Evolutionary conservation across 2,329 filamentous ascomycete genomes (phyloP).

Genomic region (Endoconidiophora laricicola): DNA sequence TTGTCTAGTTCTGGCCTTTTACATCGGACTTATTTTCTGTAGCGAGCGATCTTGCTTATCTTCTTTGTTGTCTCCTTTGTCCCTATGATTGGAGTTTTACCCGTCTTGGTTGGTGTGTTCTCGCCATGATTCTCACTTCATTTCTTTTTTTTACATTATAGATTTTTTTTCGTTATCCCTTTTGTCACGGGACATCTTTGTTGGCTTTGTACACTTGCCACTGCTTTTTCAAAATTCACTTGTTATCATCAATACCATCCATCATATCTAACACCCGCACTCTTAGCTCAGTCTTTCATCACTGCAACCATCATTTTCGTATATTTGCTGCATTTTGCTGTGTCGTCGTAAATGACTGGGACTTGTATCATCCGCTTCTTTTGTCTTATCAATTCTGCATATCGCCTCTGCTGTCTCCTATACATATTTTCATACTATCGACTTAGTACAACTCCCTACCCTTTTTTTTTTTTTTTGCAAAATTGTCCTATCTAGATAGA

Average conservation of each 20-base stretch:
- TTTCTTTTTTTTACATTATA: slow-evolving; percentile 5
- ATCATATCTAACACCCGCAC: too few relatives aligned
- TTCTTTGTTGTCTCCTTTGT: neutral
- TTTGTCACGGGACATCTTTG: too few relatives aligned
- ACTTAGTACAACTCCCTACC: too few relatives aligned
- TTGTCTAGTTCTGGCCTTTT: too few relatives aligned
- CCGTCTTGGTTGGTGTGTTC: too few relatives aligned
- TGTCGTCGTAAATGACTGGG: neutral
- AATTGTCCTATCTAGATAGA: too few relatives aligned
- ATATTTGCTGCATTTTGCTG: neutral
- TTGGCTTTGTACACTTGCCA: too few relatives aligned
- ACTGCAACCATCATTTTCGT: neutral
- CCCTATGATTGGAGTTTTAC: too few relatives aligned
- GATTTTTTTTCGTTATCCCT: neutral
- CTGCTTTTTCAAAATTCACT: neutral
- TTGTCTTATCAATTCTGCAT: neutral
- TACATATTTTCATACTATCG: too few relatives aligned
- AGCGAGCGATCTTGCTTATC: neutral
- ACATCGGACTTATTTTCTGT: neutral
- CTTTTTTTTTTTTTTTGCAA: too few relatives aligned
- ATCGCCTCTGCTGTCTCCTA: neutral
- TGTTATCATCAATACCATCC: neutral
- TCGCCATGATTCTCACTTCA: neutral
- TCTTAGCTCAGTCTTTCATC: neutral
- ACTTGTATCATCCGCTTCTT: neutral